Conservation (phyloP, 2,329 filamentous ascomycete genomes). For the Clonostachys rhizophaga region DNA sequence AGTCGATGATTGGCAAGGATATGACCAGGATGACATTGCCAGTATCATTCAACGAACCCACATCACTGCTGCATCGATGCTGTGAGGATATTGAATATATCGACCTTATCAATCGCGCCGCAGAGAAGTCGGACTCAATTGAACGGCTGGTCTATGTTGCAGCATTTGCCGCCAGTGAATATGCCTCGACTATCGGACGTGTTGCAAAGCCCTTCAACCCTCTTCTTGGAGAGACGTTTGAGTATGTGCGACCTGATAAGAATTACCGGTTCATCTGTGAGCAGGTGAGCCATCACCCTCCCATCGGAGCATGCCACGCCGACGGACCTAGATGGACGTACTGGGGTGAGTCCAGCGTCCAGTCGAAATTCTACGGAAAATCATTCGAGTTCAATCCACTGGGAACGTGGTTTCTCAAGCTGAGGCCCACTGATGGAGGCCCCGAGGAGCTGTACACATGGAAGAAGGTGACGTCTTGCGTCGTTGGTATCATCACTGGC, state of each 20-base stretch:
- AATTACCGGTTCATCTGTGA: conserved; percentile 98
- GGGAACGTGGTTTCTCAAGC: conserved; percentile 91
- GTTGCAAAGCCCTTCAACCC: conserved; percentile 99
- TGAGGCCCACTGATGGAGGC: conserved; percentile 70
- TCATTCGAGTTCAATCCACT: conserved; percentile 96
- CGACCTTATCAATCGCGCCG: conserved; percentile 84
- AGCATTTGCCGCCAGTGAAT: conserved; percentile 93
- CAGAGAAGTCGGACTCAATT: conserved; percentile 78
- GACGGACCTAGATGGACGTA: conserved; percentile 95
- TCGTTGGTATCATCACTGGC: conserved; percentile 97
- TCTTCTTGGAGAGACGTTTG: conserved; percentile 91
- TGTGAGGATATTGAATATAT: conserved; percentile 98
- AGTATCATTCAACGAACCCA: conserved; percentile 98
- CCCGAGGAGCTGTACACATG: conserved; percentile 91
- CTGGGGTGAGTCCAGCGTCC: conserved; percentile 91
- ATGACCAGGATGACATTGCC: conserved; percentile 99
- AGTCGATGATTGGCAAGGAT: conserved; percentile 99
- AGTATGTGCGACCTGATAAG: conserved; percentile 93
- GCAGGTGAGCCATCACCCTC: conserved; percentile 96
- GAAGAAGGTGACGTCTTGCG: conserved; percentile 97
- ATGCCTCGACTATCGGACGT: conserved; percentile 92
- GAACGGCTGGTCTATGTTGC: conserved; percentile 94
- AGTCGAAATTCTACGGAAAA: conserved; percentile 95
- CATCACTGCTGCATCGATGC: conserved; percentile 88
- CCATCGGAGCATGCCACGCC: conserved; percentile 87